These are phyloP conservation scores for Cymbopogon flexuosus DNA, from an alignment of 202 grass and related monocot genomes.

Conservation along the genomic window DNA sequence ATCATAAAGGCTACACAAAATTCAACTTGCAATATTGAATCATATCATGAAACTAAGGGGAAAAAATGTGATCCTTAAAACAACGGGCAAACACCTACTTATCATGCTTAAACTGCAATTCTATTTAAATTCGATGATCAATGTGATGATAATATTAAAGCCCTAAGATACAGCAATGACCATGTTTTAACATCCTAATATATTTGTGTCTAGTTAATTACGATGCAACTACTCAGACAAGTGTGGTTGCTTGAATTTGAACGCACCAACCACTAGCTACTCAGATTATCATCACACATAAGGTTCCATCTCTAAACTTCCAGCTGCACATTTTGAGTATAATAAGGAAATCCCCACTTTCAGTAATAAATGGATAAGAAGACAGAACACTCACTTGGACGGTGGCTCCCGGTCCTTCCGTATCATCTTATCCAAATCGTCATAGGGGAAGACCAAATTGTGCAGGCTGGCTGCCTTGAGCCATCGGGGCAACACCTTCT, in stretches of 20 bases:
- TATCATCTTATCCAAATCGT: conserved; percentile 89
- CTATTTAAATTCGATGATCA: neutral
- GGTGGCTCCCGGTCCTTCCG: conserved; percentile 83
- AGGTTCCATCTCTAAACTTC: neutral
- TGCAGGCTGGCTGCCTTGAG: conserved; percentile 93
- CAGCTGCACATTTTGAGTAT: neutral
- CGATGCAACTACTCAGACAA: neutral
- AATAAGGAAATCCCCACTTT: neutral
- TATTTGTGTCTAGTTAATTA: neutral
- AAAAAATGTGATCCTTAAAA: neutral
- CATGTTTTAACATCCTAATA: neutral
- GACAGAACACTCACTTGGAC: conserved; percentile 56
- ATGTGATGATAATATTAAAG: neutral
- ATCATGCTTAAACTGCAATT: neutral
- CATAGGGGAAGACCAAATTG: conserved; percentile 92
- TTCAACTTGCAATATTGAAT: conserved; percentile 1
- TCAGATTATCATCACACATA: neutral
- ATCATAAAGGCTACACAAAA: neutral
- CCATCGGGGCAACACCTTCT: conserved; percentile 68
- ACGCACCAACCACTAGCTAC: neutral
- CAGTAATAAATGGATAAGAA: neutral
- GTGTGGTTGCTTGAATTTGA: neutral
- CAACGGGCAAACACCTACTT: neutral
- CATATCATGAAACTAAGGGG: neutral
- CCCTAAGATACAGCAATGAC: neutral